Conservation (phyloP, 176 grass and related monocot genomes). For the Ampelocalamus luodianensis region DNA sequence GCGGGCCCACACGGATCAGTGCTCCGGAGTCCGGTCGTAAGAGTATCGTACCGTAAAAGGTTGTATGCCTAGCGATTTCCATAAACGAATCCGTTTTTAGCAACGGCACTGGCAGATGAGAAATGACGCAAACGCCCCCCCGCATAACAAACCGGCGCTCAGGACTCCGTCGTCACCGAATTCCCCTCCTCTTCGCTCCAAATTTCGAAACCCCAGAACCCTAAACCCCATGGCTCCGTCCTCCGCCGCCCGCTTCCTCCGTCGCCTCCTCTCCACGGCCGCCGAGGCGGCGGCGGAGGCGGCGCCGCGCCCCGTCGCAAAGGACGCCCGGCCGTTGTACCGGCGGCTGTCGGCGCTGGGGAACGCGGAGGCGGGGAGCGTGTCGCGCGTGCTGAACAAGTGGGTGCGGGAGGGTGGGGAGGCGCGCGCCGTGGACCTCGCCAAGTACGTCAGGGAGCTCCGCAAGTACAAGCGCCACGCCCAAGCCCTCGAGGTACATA, state of each 20-base stretch:
- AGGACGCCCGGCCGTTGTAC: constrained; percentile 42
- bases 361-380: constrained; percentile 51
- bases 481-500: constrained; percentile 70
- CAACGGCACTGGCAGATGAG: too few relatives aligned
- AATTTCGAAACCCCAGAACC: background rate
- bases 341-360: constrained; percentile 66
- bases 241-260: background rate
- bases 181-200: background rate
- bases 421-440: constrained; percentile 39
- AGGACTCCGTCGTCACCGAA: too few relatives aligned
- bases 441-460: constrained; percentile 64
- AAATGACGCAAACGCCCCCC: too few relatives aligned
- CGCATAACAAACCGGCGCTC: too few relatives aligned
- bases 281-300: background rate
- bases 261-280: background rate
- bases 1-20: too few relatives aligned
- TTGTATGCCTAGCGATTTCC: too few relatives aligned
- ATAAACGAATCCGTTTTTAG: too few relatives aligned
- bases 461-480: constrained; percentile 65
- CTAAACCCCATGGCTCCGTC: background rate
- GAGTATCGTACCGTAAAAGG: too few relatives aligned
- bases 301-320: background rate
- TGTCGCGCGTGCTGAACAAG: constrained; percentile 58
- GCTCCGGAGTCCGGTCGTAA: too few relatives aligned
- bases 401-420: constrained; percentile 60